Evolutionary conservation across 2,329 filamentous ascomycete genomes (phyloP), one percentile per base, ranked within the genome.

Genomic region (Mollisiaceae sp.): DNA sequence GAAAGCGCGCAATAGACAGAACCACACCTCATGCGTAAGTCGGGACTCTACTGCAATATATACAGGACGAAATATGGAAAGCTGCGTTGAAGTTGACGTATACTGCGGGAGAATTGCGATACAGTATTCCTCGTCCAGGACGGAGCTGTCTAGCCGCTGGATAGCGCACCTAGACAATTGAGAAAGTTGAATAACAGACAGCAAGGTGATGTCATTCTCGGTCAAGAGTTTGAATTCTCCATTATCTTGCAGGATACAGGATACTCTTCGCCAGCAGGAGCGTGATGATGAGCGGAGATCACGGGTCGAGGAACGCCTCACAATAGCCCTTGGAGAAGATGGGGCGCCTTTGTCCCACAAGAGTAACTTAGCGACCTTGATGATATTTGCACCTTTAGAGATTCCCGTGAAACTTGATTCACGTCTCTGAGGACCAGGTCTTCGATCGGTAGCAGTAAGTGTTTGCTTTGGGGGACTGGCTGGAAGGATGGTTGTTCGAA

Each of bases 41-140:
- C 94, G 87, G 32, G 88, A 94, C 71, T 98, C 94, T 54, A 97
- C 80, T 3, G 92, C 91, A 39, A 99, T 82, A 75, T 97, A 97
- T 41, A 98, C 89, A 0, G 95, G 94, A n/a, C 92, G 88, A 65
- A 93, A 89, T 35, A 94, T 86, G 8, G 91, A 90, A 63, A 94
- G 82, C 20, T 90, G 86, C 2, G 87, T 90, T 1, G 92, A 86
- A 22, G 87, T 88, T 11, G 91, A 85, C 0, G 92, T 89, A 78
- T 99, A 98, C 68, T 94, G 94, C 18, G 95, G 94, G 75, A 97
- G 97, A 56, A 99, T 94, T 60, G 92, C 94, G 69, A 99, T 91
- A 80, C 94, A 98, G 75, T 92, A 95, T 66, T 97, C 93, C 77
- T 95, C 92, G 69, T 97, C 93, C 50, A 99, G 79, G 9, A 99